Evolutionary conservation across 1,284 basidiomycete species (phyloP), one percentile per base, ranked within the genome.

Genomic region (Marasmius fiardii): DNA sequence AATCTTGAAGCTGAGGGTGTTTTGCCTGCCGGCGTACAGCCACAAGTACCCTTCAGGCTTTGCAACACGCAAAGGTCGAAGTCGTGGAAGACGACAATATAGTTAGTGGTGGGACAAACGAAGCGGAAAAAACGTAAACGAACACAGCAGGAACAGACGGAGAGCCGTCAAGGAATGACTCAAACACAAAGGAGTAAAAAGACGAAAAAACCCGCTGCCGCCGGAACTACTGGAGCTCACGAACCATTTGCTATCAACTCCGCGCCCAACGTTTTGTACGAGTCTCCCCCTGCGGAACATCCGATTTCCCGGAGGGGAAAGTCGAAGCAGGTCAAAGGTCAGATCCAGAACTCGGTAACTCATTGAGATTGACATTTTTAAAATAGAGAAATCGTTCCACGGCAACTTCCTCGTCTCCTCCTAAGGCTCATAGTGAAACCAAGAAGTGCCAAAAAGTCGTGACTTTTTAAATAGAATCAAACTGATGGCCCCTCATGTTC

Each of bases 201-300:
- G 48, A 37, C 34, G 34, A 58, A 44, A 44, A 33, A 48, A 21
- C 18, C 14, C 20, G 26, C 10, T 33, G 35, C 28, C 14, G 53
- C 37, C 34, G 45, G 45, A n/a, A 18, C 14, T 14, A 33, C 20
- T 28, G 52, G 24, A 43, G 14, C 26, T 20, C 20, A 43, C 10
- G 80, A 79, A 47, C 75, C 75, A 37, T 95, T 94, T 66, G 91
- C 94, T 71, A 95, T 94, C 67, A 71, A 79, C 2, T 71, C 76
- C 4, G 83, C 81, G 41, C 83, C 89, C 10, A 93, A 93, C 66
- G 81, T 95, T 54, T 73, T 96, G 59, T 93, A 96, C 64, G 80
- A 82, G 58, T 75, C 77, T 12, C 72, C 76, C 51, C 53, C 61
- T 43, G 60, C 61, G 28, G 72, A 75, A 56, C 74, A 75, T 53